Percentiles rank a stretch among this genome's conserved stretches.
phyloP scores from a whole-genome alignment of 345 rosid species.

The Sonneratia caseolaris region DNA sequence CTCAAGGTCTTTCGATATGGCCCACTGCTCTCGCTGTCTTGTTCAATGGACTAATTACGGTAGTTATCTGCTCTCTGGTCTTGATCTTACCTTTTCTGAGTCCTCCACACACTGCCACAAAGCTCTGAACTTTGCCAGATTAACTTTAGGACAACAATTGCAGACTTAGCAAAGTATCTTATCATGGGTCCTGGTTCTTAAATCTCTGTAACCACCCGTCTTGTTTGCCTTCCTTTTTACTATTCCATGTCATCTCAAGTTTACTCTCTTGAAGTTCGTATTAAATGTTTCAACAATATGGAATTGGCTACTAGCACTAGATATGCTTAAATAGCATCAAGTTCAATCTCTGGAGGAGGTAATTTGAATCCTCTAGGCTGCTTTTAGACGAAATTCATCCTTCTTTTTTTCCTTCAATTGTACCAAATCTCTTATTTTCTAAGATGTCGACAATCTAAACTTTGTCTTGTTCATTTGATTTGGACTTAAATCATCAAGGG shows the following conservation, averaged over 20 bases:
- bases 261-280: too few species aligned
- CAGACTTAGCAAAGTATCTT: neutral
- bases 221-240: neutral
- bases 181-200: neutral
- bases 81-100: neutral
- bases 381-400: neutral
- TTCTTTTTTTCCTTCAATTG: neutral
- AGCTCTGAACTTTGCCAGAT: neutral
- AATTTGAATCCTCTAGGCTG: neutral
- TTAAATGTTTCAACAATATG: neutral
- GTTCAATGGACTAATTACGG: slow-evolving; percentile 52
- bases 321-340: neutral
- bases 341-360: neutral
- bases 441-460: neutral
- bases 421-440: neutral
- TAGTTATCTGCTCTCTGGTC: slow-evolving; percentile 12
- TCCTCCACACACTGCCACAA: neutral
- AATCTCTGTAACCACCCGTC: neutral
- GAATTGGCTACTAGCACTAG: neutral
- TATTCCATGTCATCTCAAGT: neutral
- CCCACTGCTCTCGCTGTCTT: slow-evolving; percentile 72
- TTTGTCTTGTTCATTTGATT: neutral
- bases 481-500: slow-evolving; percentile 23
- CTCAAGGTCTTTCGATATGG: slow-evolving; percentile 59
- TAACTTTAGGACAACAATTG: neutral